Conservation (phyloP, 1,284 basidiomycete species). For the Tylopilus orsonianus region DNA sequence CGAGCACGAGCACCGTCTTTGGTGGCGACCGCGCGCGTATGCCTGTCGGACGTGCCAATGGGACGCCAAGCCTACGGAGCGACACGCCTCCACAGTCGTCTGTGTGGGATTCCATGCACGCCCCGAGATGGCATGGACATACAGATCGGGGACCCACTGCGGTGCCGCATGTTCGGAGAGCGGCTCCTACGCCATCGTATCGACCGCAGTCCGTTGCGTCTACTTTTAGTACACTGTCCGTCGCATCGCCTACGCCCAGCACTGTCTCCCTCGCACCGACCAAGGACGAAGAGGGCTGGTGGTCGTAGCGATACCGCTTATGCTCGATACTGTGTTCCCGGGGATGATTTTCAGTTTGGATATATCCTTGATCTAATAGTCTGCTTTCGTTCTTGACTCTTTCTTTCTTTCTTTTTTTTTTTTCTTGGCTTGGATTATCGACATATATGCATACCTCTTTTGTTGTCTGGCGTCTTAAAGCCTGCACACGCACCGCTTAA, state of each 20-base stretch:
- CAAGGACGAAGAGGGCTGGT: slow-evolving; percentile 75
- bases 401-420: neutral
- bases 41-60: slow-evolving; percentile 35
- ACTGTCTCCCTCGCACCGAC: slow-evolving; percentile 69
- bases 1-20: slow-evolving; percentile 67
- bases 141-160: slow-evolving; percentile 25
- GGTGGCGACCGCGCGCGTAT: slow-evolving; percentile 42
- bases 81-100: slow-evolving; percentile 53
- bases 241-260: slow-evolving; percentile 72
- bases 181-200: slow-evolving; percentile 30
- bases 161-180: slow-evolving; percentile 41
- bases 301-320: slow-evolving; percentile 41
- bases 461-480: slow-evolving; percentile 15
- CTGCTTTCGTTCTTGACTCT: neutral
- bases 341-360: slow-evolving; percentile 18
- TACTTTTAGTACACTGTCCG: slow-evolving; percentile 27
- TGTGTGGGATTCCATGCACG: slow-evolving; percentile 76
- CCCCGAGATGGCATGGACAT: slow-evolving; percentile 41
- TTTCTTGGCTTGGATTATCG: neutral
- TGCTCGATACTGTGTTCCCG: slow-evolving; percentile 4
- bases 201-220: slow-evolving; percentile 47
- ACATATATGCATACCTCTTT: slow-evolving; percentile 11
- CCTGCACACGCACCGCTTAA: neutral
- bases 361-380: slow-evolving; percentile 32
- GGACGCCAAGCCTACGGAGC: slow-evolving; percentile 35